Base-by-base conservation (phyloP, 179 eudicot genomes). In the Dionaea muscipula region DNA sequence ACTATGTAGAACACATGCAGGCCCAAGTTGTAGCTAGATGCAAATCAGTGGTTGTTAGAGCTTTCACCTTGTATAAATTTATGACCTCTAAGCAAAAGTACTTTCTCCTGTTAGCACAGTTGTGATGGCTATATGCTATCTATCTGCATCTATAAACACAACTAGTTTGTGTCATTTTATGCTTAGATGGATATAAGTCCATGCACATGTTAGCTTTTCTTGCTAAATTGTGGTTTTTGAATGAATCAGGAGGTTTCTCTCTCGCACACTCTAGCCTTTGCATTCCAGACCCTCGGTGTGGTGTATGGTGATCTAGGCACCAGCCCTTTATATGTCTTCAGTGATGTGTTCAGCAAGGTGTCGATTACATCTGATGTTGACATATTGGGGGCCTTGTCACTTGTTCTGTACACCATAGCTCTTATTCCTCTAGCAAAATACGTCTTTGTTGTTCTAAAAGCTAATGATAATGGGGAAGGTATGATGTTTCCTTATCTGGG, bases 301-400 rank as follows among this genome's bases (percentile, higher is more conserved):
- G 98, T 91, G 18, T 91, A 91, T 65, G 98, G 98, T 35, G 96
- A 91, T 59, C 62, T 91, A 91, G 98, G 98, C 36, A 91, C 96
- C 9, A 91, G 98, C 68, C 98, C 98, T 39, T 58, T 91, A 19
- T 91, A 91, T 62, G 98, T 87, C 53, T 87, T 91, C 57, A 63
- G 82, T 17, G 94, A 81, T 60, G 95, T 91, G 41, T 90, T 91
- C 68, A 87, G 88, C 78, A 91, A 91, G 72, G 94, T 91, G 54
- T 70, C 79, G 27, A 82, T 91, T 35, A 73, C 77, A 49, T 77
- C 94, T 18, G 94, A 91, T 10, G 73, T 91, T 26, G 98, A 91
- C 57, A 70, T 87, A 25, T 63, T 91, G 49, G 95, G 98, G 51
- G 94, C 96, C 1, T 71, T 91, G 22, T 91, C 98, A 13, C 76